Percentiles rank a stretch among this genome's conserved stretches.
phyloP scores from a whole-genome alignment of 2,329 filamentous ascomycete species.

The Cordyceps pruinosa region DNA sequence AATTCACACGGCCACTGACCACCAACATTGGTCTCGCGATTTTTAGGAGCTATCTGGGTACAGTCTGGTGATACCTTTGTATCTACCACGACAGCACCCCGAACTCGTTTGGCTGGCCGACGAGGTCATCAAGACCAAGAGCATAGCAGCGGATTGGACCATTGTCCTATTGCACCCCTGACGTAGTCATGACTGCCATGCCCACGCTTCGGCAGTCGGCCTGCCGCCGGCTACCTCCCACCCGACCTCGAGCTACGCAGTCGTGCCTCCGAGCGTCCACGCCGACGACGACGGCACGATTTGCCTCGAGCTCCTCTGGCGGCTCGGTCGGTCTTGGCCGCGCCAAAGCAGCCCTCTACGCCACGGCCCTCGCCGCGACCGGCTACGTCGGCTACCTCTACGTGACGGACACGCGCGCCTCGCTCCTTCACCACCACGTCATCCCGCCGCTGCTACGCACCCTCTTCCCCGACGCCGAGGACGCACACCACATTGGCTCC shows the following conservation, averaged over 20 bases:
- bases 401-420: conserved; percentile 67
- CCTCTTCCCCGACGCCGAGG: conserved; percentile 71
- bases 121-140: neutral
- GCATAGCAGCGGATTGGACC: neutral
- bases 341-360: conserved; percentile 33
- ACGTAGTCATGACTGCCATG: conserved; percentile 3
- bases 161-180: neutral
- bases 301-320: conserved; percentile 22
- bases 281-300: conserved; percentile 1
- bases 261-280: neutral
- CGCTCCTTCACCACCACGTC: conserved; percentile 56
- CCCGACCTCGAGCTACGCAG: neutral
- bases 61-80: too few species aligned
- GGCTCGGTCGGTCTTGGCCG: conserved; percentile 24
- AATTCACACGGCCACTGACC: too few species aligned
- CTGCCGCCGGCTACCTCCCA: conserved; percentile 2
- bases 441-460: conserved; percentile 59
- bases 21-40: conserved; percentile 5
- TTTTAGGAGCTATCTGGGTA: too few species aligned
- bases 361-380: conserved; percentile 34
- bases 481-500: conserved; percentile 81
- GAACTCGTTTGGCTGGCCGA: neutral
- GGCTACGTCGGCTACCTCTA: conserved; percentile 55
- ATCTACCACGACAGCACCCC: neutral
- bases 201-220: conserved; percentile 3